These are phyloP conservation scores for Teunomyces gatunensis DNA, from an alignment of 805 yeast species.

Conservation along the genomic window DNA sequence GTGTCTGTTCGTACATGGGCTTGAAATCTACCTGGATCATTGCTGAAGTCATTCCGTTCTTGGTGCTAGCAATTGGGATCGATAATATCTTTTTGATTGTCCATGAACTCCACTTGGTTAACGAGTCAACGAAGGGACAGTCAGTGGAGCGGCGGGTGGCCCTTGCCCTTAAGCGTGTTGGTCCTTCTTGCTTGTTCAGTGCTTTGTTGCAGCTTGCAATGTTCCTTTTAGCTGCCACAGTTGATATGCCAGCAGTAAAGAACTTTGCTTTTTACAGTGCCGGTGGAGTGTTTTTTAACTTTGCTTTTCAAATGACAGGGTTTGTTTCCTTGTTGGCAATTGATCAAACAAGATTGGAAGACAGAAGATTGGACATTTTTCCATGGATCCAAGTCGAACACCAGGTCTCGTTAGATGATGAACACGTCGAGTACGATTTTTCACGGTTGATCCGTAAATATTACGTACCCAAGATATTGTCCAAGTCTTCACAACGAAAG, in stretches of 20 bases:
- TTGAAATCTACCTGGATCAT: constrained; percentile 85
- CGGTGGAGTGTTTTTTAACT: constrained; percentile 76
- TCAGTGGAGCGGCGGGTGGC: constrained; percentile 59
- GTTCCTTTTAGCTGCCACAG: constrained; percentile 73
- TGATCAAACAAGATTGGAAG: constrained; percentile 62
- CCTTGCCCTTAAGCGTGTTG: constrained; percentile 66
- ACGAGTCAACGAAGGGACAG: constrained; percentile 37
- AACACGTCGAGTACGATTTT: constrained; percentile 16
- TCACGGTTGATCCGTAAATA: constrained; percentile 38
- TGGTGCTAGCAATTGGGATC: constrained; percentile 92
- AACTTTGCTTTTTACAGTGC: constrained; percentile 92
- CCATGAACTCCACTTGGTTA: constrained; percentile 66
- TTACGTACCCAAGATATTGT: constrained; percentile 62
- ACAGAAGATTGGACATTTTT: constrained; percentile 56
- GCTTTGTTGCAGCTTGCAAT: constrained; percentile 77
- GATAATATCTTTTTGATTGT: constrained; percentile 88
- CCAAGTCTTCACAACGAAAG: constrained; percentile 42
- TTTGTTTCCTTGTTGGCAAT: constrained; percentile 70
- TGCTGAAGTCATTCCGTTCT: constrained; percentile 94
- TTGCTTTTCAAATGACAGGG: constrained; percentile 74
- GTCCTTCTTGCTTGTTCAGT: constrained; percentile 83
- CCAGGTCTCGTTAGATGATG: constrained; percentile 11
- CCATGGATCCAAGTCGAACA: constrained; percentile 45
- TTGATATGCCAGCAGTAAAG: constrained; percentile 93
- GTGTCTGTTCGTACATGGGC: constrained; percentile 72